These are phyloP conservation scores for Osmanthus fragrans DNA, from an alignment of 257 asterid species.

Conservation along the genomic window DNA sequence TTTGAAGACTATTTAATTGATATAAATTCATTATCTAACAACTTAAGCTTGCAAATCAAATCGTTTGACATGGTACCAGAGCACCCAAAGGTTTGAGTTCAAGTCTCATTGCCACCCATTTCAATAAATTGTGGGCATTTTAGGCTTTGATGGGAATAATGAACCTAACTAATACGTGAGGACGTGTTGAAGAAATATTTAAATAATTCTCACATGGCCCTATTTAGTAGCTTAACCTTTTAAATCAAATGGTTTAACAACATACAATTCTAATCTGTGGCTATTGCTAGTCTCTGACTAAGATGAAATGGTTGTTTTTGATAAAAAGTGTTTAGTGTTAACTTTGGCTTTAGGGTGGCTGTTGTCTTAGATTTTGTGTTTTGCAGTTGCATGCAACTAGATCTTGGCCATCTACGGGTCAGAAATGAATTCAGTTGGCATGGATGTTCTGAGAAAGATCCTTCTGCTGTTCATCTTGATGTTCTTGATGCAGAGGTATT, in stretches of 20 bases:
- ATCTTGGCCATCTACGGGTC: slow-evolving; percentile 90
- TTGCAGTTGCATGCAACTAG: slow-evolving; percentile 97
- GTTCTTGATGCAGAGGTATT: slow-evolving; percentile 93
- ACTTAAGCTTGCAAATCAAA: not conserved
- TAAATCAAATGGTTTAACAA: slow-evolving; percentile 6
- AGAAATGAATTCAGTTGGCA: slow-evolving; percentile 81
- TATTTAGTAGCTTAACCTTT: not conserved
- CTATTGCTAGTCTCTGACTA: slow-evolving; percentile 3
- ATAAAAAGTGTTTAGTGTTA: not conserved
- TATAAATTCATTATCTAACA: not conserved
- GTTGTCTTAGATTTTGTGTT: slow-evolving; percentile 21
- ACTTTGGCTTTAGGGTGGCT: slow-evolving; percentile 6
- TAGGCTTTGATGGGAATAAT: not conserved
- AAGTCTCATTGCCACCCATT: not conserved
- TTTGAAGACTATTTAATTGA: not conserved
- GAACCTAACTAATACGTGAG: not conserved
- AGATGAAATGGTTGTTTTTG: slow-evolving; percentile 1
- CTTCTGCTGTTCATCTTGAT: slow-evolving; percentile 96
- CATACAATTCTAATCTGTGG: not conserved
- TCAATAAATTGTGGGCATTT: not conserved
- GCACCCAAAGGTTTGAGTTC: not conserved
- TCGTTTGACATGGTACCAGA: too few species aligned
- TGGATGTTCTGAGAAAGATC: slow-evolving; percentile 83
- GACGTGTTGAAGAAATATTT: not conserved
- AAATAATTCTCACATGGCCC: not conserved